Base-by-base conservation (phyloP, 108 stramenopile genomes). In the Fragilaria crotonensis region DNA sequence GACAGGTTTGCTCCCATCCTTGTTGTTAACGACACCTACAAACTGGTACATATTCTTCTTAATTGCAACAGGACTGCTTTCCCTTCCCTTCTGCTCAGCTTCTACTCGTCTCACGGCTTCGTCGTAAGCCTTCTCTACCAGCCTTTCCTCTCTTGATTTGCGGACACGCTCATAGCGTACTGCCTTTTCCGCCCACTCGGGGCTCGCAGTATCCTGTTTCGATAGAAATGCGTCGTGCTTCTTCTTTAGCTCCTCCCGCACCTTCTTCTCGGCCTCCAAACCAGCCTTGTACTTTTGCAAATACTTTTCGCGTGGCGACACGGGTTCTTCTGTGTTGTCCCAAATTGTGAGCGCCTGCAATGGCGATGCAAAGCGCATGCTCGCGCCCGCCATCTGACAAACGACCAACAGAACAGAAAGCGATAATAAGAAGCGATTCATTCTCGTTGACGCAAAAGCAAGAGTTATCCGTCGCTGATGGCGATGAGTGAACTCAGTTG, bases 321-420 rank as follows among this genome's bases (percentile, higher is more conserved):
- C 25, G 0, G 52, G 36, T 3, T 68, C 64, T 9, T 75, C 52
- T 28, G 68, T 71, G 30, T 70, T 66, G 52, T 69, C 68, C 61
- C 54, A 79, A 25, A 85, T 81, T 4, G 91, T 93, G 60, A 83
- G 74, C 30, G 81, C 73, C 70, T 87, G 85, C 45, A 93, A 63
- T 25, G 88, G 86, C 2, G 91, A 89, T 28, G 70, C 67, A 56
- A 92, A 80, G 30, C 66, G 77, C 25, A 84, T 57, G 22, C 31
- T 27, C 4, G 54, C 25, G 31, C 32, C 51, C n/a, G 31, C 25
- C 2, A 23, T 1, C 32, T n/a, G 33, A 5, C 21, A 30, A 33
- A 5, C 3, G 55, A 20, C 49, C 30, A 56, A 30, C 2, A 56
- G 55, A 4, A 31, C 2, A 19, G 21, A 23, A 9, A 31, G 33